phyloP scores from a whole-genome alignment of 176 grass and related monocot genomes.

The Raddia guianensis region DNA sequence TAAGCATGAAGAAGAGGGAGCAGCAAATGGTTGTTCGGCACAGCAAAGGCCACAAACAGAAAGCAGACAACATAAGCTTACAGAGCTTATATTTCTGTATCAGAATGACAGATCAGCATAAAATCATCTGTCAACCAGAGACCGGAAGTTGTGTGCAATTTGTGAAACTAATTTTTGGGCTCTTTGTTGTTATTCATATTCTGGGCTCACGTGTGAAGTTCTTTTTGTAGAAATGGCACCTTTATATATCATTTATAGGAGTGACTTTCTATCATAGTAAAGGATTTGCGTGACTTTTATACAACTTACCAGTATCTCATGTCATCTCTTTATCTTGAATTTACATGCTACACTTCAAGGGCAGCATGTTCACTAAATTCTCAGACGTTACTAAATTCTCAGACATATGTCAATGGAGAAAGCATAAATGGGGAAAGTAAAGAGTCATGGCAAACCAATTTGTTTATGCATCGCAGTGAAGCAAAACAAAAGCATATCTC shows the following conservation, averaged over 20 bases:
- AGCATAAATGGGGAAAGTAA: neutral
- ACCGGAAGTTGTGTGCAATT: conserved; percentile 60
- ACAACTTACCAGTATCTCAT: conserved; percentile 25
- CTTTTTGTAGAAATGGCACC: conserved; percentile 80
- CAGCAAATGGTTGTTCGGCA: conserved; percentile 46
- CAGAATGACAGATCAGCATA: conserved; percentile 47
- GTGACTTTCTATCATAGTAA: conserved; percentile 49
- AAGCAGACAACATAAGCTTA: conserved; percentile 43
- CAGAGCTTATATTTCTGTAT: conserved; percentile 55
- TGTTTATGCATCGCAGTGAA: neutral
- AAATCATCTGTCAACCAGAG: conserved; percentile 52
- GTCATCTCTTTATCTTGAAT: neutral
- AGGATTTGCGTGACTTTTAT: conserved; percentile 39
- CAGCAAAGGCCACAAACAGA: conserved; percentile 46
- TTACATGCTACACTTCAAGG: conserved; percentile 20
- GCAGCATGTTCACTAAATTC: conserved; percentile 14
- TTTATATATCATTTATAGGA: conserved; percentile 71
- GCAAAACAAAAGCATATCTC: neutral
- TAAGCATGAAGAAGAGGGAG: conserved; percentile 43
- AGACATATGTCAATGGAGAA: conserved; percentile 31
- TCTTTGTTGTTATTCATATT: conserved; percentile 57
- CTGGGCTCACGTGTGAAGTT: conserved; percentile 60
- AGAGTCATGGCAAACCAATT: neutral
- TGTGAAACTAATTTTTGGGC: conserved; percentile 62
- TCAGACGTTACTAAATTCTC: too few species aligned